These are phyloP conservation scores for Fusarium burgessii DNA, from an alignment of 2,329 filamentous ascomycete genomes.

Conservation along the genomic window DNA sequence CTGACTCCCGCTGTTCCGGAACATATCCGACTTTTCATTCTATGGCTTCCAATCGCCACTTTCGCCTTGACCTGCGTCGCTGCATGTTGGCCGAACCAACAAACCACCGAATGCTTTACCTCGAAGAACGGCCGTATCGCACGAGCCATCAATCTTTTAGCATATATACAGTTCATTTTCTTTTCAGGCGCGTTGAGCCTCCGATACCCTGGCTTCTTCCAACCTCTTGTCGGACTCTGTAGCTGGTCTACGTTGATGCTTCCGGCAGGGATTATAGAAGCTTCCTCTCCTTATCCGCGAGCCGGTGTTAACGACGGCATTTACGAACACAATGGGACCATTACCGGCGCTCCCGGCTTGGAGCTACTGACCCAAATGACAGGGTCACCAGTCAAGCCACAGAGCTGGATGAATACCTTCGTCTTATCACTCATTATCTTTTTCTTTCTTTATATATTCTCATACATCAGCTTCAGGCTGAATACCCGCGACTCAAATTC, in stretches of 20 bases:
- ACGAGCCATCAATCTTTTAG: slow-evolving; percentile 66
- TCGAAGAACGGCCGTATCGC: background rate
- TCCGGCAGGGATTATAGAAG: slow-evolving; percentile 45
- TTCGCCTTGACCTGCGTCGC: slow-evolving; percentile 4
- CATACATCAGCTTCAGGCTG: slow-evolving; percentile 54
- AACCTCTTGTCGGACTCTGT: slow-evolving; percentile 74
- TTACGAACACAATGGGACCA: slow-evolving; percentile 74
- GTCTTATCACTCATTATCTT: slow-evolving; percentile 70
- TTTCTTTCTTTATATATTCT: slow-evolving; percentile 68
- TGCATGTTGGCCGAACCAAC: slow-evolving; percentile 10
- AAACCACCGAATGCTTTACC: no score
- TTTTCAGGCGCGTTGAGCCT: slow-evolving; percentile 76
- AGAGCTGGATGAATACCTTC: slow-evolving; percentile 78
- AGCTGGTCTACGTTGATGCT: slow-evolving; percentile 78
- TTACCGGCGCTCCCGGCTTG: slow-evolving; percentile 65
- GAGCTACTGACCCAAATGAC: slow-evolving; percentile 75
- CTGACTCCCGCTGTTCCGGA: slow-evolving; percentile 12
- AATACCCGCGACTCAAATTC: rapidly evolving
- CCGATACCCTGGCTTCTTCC: slow-evolving; percentile 79
- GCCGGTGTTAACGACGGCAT: slow-evolving; percentile 63
- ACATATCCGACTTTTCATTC: slow-evolving; percentile 6
- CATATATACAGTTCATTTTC: slow-evolving; percentile 81
- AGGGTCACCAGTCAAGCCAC: slow-evolving; percentile 70
- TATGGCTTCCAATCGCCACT: slow-evolving; percentile 21
- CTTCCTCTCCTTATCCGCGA: slow-evolving; percentile 40